Conservation (phyloP, 2,329 filamentous ascomycete genomes). For the Fusarium oxysporum region DNA sequence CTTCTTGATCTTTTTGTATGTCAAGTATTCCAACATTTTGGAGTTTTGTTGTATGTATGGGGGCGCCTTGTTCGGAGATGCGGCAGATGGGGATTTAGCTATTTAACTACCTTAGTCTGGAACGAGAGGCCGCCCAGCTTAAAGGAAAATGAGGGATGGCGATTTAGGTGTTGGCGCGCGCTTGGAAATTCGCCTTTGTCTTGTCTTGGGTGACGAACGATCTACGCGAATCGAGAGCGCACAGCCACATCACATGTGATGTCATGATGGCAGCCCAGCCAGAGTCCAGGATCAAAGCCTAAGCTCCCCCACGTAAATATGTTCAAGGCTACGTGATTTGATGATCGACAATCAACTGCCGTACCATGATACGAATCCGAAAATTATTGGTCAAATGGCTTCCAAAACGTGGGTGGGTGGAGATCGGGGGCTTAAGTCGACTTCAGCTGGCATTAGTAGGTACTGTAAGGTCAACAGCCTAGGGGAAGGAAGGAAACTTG, state of each 20-base stretch:
- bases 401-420: conserved; percentile 1
- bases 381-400: conserved; percentile 12
- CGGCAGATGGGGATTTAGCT: conserved; percentile 5
- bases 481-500: not conserved
- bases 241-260: conserved; percentile 52
- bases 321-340: not conserved
- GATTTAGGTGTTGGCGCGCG: conserved; percentile 41
- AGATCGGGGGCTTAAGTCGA: conserved; percentile 9
- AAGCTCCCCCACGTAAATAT: conserved; percentile 17
- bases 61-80: not conserved
- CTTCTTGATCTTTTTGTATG: conserved; percentile 73
- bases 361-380: conserved; percentile 27
- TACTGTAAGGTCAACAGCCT: not conserved
- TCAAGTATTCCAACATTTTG: conserved; percentile 72
- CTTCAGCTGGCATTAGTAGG: conserved; percentile 10
- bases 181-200: conserved; percentile 41
- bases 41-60: conserved; percentile 8
- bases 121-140: conserved; percentile 37
- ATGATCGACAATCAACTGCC: conserved; percentile 40
- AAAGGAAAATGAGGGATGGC: conserved; percentile 8
- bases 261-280: conserved; percentile 42
- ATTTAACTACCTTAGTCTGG: conserved; percentile 15
- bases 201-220: conserved; percentile 29
- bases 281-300: conserved; percentile 2
- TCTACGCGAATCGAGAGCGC: conserved; percentile 31